phyloP scores from a whole-genome alignment of 441 rosid species.

The Arabidopsis lyrata region DNA sequence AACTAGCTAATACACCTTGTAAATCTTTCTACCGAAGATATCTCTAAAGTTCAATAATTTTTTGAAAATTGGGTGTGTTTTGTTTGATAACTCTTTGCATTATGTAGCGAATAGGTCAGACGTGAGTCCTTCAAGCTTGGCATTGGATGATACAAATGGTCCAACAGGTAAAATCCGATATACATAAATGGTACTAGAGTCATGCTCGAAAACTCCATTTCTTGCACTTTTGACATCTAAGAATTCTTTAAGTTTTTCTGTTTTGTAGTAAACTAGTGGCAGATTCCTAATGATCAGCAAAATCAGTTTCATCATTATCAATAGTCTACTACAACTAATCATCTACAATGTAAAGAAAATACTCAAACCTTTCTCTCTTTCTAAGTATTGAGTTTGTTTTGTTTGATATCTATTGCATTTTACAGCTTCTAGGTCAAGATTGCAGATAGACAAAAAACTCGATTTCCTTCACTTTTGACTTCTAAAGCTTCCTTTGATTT shows the following conservation, averaged over 20 bases:
- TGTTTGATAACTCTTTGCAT: slow-evolving; percentile 1
- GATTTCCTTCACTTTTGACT: too few species aligned
- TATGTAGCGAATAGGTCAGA: neutral
- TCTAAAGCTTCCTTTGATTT: too few species aligned
- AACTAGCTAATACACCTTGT: neutral
- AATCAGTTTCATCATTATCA: too few species aligned
- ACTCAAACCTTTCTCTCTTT: too few species aligned
- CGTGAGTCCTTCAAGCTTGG: neutral
- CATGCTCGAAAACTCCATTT: neutral
- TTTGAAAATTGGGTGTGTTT: neutral
- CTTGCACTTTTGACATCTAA: neutral
- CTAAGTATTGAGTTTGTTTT: too few species aligned
- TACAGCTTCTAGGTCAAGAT: too few species aligned
- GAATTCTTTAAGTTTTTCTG: neutral
- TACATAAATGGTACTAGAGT: neutral
- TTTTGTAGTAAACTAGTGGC: slow-evolving; percentile 5
- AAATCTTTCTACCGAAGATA: neutral
- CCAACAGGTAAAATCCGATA: slow-evolving; percentile 26
- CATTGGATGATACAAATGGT: slow-evolving; percentile 3
- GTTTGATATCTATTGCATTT: too few species aligned
- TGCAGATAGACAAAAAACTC: too few species aligned
- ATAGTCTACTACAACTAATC: too few species aligned
- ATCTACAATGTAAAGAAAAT: too few species aligned
- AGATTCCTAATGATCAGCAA: slow-evolving; percentile 12
- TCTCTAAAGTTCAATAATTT: neutral